These are phyloP conservation scores for Ophiostoma novo-ulmi DNA, from an alignment of 2,329 filamentous ascomycete genomes.

Conservation along the genomic window DNA sequence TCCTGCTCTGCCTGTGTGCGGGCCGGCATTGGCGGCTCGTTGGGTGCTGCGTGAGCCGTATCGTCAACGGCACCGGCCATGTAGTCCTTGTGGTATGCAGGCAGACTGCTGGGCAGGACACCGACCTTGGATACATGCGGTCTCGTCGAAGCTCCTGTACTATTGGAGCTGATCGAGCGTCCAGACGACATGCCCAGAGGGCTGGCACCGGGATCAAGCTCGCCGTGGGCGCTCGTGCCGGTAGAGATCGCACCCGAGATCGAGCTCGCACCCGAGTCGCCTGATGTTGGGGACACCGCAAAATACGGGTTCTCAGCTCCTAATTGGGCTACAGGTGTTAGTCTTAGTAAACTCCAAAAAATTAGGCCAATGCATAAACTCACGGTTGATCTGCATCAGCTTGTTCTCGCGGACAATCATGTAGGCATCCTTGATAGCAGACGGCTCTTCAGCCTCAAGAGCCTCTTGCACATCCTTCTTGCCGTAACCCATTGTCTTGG, in stretches of 20 bases:
- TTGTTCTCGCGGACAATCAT: conserved; percentile 97
- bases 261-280: conserved; percentile 40
- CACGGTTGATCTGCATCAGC: conserved; percentile 90
- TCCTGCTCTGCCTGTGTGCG: conserved; percentile 71
- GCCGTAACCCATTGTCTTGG: conserved; percentile 96
- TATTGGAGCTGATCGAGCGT: conserved; percentile 49
- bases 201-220: conserved; percentile 41
- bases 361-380: conserved; percentile 39
- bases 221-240: conserved; percentile 36
- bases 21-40: conserved; percentile 46
- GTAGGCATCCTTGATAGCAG: conserved; percentile 97
- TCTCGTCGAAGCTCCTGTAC: conserved; percentile 44
- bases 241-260: conserved; percentile 54
- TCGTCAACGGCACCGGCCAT: conserved; percentile 57
- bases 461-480: conserved; percentile 94
- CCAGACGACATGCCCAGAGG: conserved; percentile 52
- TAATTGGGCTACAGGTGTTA: conserved; percentile 38
- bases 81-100: conserved; percentile 83
- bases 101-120: conserved; percentile 84
- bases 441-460: conserved; percentile 84
- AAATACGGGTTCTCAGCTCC: conserved; percentile 42
- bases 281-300: conserved; percentile 41
- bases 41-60: conserved; percentile 42
- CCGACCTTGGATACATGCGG: conserved; percentile 78
- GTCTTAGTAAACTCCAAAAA: background rate